These are phyloP conservation scores for Coniochaeta sp. DNA, from an alignment of 2,329 filamentous ascomycete genomes.

Conservation along the genomic window DNA sequence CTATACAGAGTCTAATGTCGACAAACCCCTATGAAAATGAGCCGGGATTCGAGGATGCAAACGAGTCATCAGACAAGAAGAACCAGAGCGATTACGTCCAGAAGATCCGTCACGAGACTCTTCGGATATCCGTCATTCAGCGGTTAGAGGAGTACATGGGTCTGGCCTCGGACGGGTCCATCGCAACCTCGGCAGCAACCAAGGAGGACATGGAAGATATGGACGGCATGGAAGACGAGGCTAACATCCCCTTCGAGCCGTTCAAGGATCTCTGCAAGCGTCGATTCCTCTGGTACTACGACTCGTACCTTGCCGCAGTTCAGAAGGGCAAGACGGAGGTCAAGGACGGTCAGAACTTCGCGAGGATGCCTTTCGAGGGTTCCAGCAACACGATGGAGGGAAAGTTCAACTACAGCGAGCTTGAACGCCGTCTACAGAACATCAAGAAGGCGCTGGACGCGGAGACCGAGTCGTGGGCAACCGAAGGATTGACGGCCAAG, in stretches of 20 bases:
- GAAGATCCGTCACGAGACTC: slow-evolving; percentile 87
- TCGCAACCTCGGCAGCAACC: slow-evolving; percentile 22
- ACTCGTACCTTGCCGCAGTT: slow-evolving; percentile 71
- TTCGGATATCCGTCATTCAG: slow-evolving; percentile 80
- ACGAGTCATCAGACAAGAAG: slow-evolving; percentile 60
- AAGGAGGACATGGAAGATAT: slow-evolving; percentile 36
- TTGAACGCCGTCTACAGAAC: slow-evolving; percentile 59
- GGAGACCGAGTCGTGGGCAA: slow-evolving; percentile 66
- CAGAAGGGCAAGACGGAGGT: slow-evolving; percentile 57
- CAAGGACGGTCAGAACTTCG: slow-evolving; percentile 57
- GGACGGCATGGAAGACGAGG: slow-evolving; percentile 41
- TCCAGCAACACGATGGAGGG: slow-evolving; percentile 76
- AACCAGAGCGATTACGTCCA: slow-evolving; percentile 67
- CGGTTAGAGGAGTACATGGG: slow-evolving; percentile 73
- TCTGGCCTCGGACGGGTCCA: slow-evolving; percentile 46
- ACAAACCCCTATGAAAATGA: slow-evolving; percentile 93
- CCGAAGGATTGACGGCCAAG: slow-evolving; percentile 56
- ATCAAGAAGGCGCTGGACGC: slow-evolving; percentile 65
- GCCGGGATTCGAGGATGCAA: slow-evolving; percentile 79
- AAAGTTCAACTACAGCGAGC: slow-evolving; percentile 69
- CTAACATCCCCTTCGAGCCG: slow-evolving; percentile 61
- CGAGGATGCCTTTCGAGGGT: slow-evolving; percentile 83
- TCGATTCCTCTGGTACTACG: slow-evolving; percentile 92
- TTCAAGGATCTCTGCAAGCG: slow-evolving; percentile 89
- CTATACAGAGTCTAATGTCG: slow-evolving; percentile 94